Evolutionary conservation across 2,329 filamentous ascomycete species (phyloP).

Genomic region (Delphinella strobiligena): DNA sequence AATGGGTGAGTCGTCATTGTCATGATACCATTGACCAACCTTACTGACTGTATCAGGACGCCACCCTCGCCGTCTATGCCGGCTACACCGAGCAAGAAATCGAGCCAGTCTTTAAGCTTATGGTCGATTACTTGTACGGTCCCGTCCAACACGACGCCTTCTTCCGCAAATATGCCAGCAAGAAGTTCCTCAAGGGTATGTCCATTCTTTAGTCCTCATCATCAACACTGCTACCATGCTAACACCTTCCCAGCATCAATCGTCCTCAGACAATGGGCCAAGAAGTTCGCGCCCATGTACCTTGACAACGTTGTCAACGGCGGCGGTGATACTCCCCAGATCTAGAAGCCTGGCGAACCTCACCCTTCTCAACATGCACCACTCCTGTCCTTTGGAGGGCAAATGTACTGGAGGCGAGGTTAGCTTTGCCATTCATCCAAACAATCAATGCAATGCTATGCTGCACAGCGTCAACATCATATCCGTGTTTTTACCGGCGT

Average conservation of each 20-base stretch:
- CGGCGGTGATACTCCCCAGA: conserved; percentile 6
- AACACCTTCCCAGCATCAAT: conserved; percentile 57
- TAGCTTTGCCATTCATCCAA: not conserved
- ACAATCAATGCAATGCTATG: too few relatives aligned
- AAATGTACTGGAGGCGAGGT: not conserved
- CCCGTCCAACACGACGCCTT: conserved; percentile 92
- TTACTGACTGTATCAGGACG: conserved; percentile 45
- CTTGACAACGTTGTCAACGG: conserved; percentile 15
- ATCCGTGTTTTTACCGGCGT: not conserved
- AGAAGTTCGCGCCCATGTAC: conserved; percentile 33
- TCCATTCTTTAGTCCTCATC: not conserved
- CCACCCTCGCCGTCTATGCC: conserved; percentile 77
- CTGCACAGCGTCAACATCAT: too few relatives aligned
- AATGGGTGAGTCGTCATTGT: conserved; percentile 60
- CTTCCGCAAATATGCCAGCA: conserved; percentile 99
- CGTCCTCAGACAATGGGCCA: conserved; percentile 84
- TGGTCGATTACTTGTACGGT: conserved; percentile 90
- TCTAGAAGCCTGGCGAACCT: conserved; percentile 4
- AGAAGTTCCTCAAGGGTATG: conserved; percentile 97
- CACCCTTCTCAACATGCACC: not conserved
- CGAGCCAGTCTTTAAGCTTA: conserved; percentile 78
- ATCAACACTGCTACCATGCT: conserved; percentile 1
- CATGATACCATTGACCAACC: conserved; percentile 6
- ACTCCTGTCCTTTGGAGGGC: not conserved
- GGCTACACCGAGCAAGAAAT: conserved; percentile 92